Base-by-base conservation (phyloP, 2,329 filamentous ascomycete species). In the Elsinoe necatrix region DNA sequence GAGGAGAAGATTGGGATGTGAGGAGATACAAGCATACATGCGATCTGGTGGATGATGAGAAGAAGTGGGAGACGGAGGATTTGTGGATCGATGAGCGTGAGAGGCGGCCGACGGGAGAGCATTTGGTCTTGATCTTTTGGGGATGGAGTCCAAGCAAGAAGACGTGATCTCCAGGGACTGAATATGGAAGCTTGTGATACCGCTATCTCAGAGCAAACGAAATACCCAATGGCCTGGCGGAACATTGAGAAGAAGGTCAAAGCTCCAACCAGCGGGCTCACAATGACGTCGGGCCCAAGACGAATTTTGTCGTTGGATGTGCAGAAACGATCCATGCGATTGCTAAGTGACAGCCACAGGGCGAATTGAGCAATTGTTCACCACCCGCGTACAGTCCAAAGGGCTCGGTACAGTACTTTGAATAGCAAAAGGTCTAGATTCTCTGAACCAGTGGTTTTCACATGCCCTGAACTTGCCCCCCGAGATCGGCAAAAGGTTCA, bases 131-230 rank as follows among this genome's bases (percentile, higher is more conserved):
- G 35, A 61, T 67, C 37, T 64, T 65, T 9, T 67, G 64, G 65
- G 65, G 60, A 4, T 68, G 65, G 65, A 66, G 64, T 59, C 65
- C 65, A 12, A 56, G 64, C 39, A 56, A 58, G 39, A 65, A 67
- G 54, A 60, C 57, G 54, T 62, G 61, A 25, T n/a, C 8, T 20
- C 9, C 14, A 37, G 4, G 3, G 14, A 3, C 4, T 4, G 14
- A 37, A 21, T 43, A 29, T 29, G 9, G 27, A 29, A 9, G n/a
- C n/a, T n/a, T n/a, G n/a, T n/a, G n/a, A n/a, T n/a, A n/a, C n/a
- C n/a, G n/a, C n/a, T n/a, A n/a, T n/a, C n/a, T n/a, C n/a, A n/a
- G n/a, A n/a, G 27, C 27, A 29, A 29, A 9, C 7, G 6, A 20
- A 16, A 20, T 20, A 20, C 7, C 12, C 39, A 18, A 43, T 8